phyloP scores from a whole-genome alignment of 331 rosid species.

The Quercus tomentella region DNA sequence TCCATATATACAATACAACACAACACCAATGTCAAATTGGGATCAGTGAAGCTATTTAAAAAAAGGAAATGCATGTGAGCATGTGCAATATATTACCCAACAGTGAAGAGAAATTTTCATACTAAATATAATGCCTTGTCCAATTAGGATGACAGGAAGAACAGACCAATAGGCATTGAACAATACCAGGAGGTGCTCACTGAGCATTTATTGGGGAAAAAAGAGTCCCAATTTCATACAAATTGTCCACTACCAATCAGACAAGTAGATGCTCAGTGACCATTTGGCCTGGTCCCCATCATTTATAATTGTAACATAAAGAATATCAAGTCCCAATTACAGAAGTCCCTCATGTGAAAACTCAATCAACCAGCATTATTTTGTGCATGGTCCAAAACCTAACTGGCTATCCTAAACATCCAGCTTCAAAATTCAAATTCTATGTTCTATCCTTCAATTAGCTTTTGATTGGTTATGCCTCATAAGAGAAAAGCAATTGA shows the following conservation, averaged over 20 bases:
- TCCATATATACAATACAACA: conserved; percentile 36
- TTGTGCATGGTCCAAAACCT: neutral
- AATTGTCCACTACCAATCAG: neutral
- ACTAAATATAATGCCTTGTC: neutral
- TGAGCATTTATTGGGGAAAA: conserved; percentile 1
- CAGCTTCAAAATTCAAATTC: neutral
- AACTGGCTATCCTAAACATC: neutral
- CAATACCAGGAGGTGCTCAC: neutral
- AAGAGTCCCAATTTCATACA: neutral
- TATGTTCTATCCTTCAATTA: neutral
- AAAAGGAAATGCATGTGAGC: conserved; percentile 4
- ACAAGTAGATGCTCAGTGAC: neutral
- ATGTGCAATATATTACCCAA: conserved; percentile 4
- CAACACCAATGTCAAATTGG: conserved; percentile 23
- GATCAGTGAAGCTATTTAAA: conserved; percentile 17
- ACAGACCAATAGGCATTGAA: conserved; percentile 3
- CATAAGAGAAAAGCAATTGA: neutral
- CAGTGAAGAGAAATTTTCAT: conserved; percentile 10
- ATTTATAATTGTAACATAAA: neutral
- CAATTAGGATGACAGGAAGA: conserved; percentile 9
- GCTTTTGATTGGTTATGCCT: neutral
- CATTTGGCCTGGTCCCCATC: neutral
- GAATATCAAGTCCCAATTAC: neutral
- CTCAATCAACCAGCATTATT: neutral
- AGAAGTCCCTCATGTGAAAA: neutral